Conservation (phyloP, 208 protist species). For the Leptomonas pyrrhocoris region DNA sequence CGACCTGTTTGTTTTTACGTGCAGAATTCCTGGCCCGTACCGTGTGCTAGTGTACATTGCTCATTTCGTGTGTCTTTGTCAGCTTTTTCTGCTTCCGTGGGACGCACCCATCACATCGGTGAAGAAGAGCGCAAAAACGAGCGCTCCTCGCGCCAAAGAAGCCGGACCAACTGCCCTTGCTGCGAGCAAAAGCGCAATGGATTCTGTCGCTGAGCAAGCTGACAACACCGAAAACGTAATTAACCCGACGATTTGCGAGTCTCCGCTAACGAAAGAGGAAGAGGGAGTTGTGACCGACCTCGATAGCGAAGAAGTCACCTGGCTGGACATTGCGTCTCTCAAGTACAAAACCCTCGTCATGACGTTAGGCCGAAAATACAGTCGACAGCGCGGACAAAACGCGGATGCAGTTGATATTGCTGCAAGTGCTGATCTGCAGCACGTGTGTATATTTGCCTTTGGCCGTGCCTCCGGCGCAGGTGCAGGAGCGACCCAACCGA, state of each 20-base stretch:
- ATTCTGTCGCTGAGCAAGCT: background rate
- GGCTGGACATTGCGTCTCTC: constrained; percentile 50
- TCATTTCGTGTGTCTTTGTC: constrained; percentile 64
- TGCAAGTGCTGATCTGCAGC: constrained; percentile 39
- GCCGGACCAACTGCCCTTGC: background rate
- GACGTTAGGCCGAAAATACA: constrained; percentile 21
- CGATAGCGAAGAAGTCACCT: constrained; percentile 50
- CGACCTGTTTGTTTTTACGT: constrained; percentile 89
- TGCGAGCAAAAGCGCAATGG: background rate
- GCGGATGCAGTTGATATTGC: constrained; percentile 37
- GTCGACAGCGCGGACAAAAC: constrained; percentile 18
- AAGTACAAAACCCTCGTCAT: constrained; percentile 63
- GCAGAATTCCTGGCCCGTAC: constrained; percentile 60
- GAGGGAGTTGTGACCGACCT: constrained; percentile 43
- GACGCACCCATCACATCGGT: constrained; percentile 47
- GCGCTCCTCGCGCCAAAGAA: background rate
- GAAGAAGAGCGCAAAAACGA: constrained; percentile 2
- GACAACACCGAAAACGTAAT: background rate
- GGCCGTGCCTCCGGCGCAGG: constrained; percentile 1
- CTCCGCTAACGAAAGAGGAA: constrained; percentile 38
- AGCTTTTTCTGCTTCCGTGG: constrained; percentile 67
- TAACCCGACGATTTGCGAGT: constrained; percentile 13
- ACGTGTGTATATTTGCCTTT: constrained; percentile 43
- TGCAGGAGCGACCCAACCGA: constrained; percentile 4
- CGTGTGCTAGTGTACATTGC: constrained; percentile 62